Evolutionary conservation across 192 early-diverging fungal genomes (phyloP).

Genomic region (Gigaspora rosea): DNA sequence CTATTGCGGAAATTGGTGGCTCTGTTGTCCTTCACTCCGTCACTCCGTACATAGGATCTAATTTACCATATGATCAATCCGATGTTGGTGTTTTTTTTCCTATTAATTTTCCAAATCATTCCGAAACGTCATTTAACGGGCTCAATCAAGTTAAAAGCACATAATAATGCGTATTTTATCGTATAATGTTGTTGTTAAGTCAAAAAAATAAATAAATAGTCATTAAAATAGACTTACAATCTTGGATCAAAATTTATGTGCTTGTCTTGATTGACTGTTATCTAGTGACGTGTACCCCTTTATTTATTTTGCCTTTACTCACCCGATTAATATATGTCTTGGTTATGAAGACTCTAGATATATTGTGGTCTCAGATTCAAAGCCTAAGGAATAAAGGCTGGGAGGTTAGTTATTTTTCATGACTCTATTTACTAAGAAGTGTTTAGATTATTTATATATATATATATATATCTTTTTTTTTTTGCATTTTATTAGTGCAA

Average conservation of each 20-base stretch:
- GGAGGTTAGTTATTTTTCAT: slow-evolving; percentile 34
- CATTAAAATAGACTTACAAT: neutral
- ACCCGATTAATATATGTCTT: neutral
- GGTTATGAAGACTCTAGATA: neutral
- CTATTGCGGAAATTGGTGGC: slow-evolving; percentile 35
- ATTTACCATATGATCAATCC: slow-evolving; percentile 41
- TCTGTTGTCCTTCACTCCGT: slow-evolving; percentile 40
- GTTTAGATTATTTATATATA: neutral
- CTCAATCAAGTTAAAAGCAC: no score
- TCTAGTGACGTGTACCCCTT: neutral
- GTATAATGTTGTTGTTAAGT: no score
- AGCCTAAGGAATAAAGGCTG: slow-evolving; percentile 48
- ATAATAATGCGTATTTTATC: no score
- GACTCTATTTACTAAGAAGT: neutral
- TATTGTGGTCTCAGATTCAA: slow-evolving; percentile 50
- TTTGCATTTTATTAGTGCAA: slow-evolving; percentile 32
- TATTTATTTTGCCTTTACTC: neutral
- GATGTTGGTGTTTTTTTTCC: neutral
- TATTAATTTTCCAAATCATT: neutral
- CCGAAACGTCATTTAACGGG: no score
- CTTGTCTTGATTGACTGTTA: no score
- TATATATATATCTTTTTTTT: neutral
- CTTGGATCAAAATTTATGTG: neutral
- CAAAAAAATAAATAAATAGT: no score
- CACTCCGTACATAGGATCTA: slow-evolving; percentile 39